Evolutionary conservation across 2,329 filamentous ascomycete species (phyloP).

Genomic region (Aureobasidium sp.): DNA sequence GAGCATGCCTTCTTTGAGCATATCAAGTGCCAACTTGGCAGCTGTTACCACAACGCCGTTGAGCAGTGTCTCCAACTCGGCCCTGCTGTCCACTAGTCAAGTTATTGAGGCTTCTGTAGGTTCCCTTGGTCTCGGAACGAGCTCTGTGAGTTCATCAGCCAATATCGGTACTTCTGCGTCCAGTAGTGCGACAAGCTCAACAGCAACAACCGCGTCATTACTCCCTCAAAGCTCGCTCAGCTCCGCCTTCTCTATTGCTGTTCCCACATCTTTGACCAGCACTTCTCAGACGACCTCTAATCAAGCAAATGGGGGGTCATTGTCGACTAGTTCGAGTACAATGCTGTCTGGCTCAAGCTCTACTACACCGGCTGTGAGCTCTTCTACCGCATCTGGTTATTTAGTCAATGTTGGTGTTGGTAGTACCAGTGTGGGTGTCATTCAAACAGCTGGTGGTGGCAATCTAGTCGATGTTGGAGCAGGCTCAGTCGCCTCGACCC

Average conservation of each 20-base stretch:
- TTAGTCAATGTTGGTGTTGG: background rate
- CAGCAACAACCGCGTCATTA: background rate
- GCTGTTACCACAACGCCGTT: background rate
- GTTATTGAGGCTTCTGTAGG: background rate
- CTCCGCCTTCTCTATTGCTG: background rate
- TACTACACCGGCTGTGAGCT: background rate
- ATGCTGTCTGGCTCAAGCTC: background rate
- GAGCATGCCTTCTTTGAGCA: background rate
- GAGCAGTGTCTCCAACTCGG: background rate
- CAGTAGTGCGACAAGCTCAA: background rate
- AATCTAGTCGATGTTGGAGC: background rate
- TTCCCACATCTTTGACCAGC: background rate
- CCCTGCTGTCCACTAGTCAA: background rate
- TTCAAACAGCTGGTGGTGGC: constrained; percentile 9
- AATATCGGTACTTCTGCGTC: background rate
- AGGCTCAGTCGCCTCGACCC: background rate
- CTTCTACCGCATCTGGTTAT: background rate
- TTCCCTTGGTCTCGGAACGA: background rate
- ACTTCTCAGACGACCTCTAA: background rate
- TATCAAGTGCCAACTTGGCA: background rate
- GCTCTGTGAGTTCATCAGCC: background rate
- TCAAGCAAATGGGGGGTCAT: background rate
- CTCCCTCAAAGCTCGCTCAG: background rate
- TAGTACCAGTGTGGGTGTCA: background rate
- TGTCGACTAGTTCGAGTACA: background rate